Evolutionary conservation across 1,284 basidiomycete genomes (phyloP).

Genomic region (Austroboletus rostrupii): DNA sequence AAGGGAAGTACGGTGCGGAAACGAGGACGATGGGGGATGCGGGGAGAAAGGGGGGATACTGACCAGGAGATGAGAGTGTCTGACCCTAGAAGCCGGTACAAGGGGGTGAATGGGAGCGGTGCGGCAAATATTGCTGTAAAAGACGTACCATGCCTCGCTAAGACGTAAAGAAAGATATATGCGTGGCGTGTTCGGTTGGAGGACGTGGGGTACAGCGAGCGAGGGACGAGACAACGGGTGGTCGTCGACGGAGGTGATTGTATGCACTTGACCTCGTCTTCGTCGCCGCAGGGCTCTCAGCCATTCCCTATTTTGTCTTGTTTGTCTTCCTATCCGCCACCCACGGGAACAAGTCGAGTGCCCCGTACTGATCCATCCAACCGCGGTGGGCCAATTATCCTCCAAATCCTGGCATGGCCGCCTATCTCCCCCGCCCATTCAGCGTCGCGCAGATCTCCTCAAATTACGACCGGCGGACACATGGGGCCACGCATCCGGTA

Average conservation of each 20-base stretch:
- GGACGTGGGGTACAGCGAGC: conserved; percentile 2
- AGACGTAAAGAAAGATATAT: conserved; percentile 28
- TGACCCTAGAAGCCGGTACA: conserved; percentile 50
- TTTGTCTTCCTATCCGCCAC: conserved; percentile 25
- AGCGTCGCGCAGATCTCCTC: conserved; percentile 4
- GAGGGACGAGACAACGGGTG: background rate
- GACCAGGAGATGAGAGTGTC: conserved; percentile 69
- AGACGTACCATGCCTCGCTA: conserved; percentile 29
- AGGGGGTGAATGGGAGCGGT: conserved; percentile 7
- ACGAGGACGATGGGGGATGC: background rate
- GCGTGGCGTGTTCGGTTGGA: background rate
- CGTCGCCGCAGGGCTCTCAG: conserved; percentile 10
- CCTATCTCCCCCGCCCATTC: conserved; percentile 16
- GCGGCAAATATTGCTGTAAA: background rate
- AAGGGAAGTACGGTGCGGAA: background rate
- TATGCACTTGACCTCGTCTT: conserved; percentile 12
- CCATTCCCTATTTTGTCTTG: conserved; percentile 30
- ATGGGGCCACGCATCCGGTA: conserved; percentile 13
- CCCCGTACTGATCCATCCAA: too few relatives aligned
- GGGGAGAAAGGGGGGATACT: conserved; percentile 23
- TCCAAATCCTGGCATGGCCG: background rate
- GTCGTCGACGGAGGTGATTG: conserved; percentile 5
- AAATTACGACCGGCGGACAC: conserved; percentile 15
- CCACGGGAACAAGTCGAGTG: too few relatives aligned
- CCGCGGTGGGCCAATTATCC: background rate